Conservation (phyloP, 345 rosid species). For the Pistacia atlantica region DNA sequence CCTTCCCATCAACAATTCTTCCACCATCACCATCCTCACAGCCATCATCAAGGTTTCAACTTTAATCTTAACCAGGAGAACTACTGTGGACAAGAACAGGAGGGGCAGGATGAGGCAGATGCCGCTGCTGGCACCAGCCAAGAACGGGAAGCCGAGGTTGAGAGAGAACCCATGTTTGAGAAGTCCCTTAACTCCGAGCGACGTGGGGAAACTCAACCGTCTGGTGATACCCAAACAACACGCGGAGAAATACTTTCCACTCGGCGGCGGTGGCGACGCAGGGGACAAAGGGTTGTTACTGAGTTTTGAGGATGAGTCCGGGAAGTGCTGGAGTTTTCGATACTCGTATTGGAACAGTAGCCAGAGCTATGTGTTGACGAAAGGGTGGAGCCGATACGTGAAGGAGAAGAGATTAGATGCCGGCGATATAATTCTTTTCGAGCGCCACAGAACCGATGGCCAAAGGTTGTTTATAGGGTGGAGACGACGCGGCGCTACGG, state of each 20-base stretch:
- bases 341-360: slow-evolving; percentile 93
- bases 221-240: slow-evolving; percentile 88
- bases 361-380: slow-evolving; percentile 59
- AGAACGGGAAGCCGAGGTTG: background rate
- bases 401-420: slow-evolving; percentile 86
- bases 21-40: slow-evolving; percentile 1
- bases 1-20: slow-evolving; percentile 11
- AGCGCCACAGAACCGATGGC: slow-evolving; percentile 10
- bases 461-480: too few relatives aligned
- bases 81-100: too few relatives aligned
- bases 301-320: slow-evolving; percentile 86
- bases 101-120: too few relatives aligned
- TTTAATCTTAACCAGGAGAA: slow-evolving; percentile 27
- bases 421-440: slow-evolving; percentile 71
- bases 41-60: too few relatives aligned
- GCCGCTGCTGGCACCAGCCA: too few relatives aligned
- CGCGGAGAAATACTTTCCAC: slow-evolving; percentile 84
- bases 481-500: background rate
- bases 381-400: slow-evolving; percentile 80
- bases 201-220: slow-evolving; percentile 91
- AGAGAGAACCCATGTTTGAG: slow-evolving; percentile 53
- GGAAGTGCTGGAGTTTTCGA: slow-evolving; percentile 55
- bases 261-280: slow-evolving; percentile 44
- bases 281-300: slow-evolving; percentile 57
- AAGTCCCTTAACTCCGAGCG: slow-evolving; percentile 77